phyloP scores from a whole-genome alignment of 768 basidiomycete species.

The Tylopilus subfusipes region DNA sequence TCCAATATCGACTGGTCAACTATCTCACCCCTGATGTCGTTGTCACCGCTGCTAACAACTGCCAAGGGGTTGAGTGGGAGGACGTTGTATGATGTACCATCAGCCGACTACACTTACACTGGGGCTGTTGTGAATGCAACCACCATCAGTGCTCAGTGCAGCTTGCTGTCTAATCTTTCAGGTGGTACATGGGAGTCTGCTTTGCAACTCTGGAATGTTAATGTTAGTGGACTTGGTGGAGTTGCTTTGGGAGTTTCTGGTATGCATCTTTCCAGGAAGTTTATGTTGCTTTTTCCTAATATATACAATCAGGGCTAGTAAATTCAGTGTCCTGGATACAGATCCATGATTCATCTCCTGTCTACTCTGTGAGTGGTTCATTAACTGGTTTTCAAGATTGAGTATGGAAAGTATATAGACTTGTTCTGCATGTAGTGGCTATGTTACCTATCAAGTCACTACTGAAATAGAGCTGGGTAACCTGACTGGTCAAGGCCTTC shows the following conservation, averaged over 20 bases:
- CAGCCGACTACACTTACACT: not conserved
- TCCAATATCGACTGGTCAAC: not conserved
- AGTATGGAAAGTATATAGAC: too few relatives aligned
- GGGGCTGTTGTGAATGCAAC: conserved; percentile 19
- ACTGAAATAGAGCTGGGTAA: too few relatives aligned
- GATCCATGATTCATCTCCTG: too few relatives aligned
- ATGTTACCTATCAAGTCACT: not conserved
- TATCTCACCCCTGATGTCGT: not conserved
- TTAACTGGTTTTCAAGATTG: too few relatives aligned
- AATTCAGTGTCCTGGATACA: too few relatives aligned
- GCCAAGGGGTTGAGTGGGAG: conserved; percentile 11
- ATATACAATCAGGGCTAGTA: too few relatives aligned
- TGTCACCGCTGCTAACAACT: conserved; percentile 5
- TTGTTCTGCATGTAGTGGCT: too few relatives aligned
- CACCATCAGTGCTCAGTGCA: conserved; percentile 15
- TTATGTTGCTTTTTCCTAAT: too few relatives aligned
- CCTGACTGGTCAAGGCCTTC: not conserved
- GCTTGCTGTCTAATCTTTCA: conserved; percentile 9
- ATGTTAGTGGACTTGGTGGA: too few relatives aligned
- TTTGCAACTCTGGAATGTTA: too few relatives aligned
- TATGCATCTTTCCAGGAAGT: too few relatives aligned
- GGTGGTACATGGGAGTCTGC: not conserved
- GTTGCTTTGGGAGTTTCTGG: not conserved
- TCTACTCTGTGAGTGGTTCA: too few relatives aligned
- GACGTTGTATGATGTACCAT: conserved; percentile 19